Evolutionary conservation across 371 early-diverging fungal species (phyloP), one percentile per base, ranked within the genome.

Genomic region (Haplosporangium sp.): DNA sequence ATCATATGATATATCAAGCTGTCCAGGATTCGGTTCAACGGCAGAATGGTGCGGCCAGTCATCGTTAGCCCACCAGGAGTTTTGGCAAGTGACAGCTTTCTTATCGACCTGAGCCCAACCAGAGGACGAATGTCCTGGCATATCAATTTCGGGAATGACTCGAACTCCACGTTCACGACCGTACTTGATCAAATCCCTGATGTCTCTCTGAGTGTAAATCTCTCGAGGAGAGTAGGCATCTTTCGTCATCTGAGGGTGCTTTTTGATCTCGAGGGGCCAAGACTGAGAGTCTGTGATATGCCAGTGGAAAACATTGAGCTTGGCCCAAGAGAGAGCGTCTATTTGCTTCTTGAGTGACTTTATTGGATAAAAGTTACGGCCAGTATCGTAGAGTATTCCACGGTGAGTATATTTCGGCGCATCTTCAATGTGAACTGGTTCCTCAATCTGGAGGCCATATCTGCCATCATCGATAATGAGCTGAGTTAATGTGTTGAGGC

Each of bases 241-340:
- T 63, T 90, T 91, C 7, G 82, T 65, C 62, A 95, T 83, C 52
- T 89, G 88, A 3, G 94, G 95, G 64, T 88, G 84, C 34, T 84
- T 82, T 74, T 86, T 86, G 74, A 91, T 87, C 57, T 88, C 85
- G 2, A 94, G 62, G 1, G 94, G 93, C 92, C 93, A 95, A 5
- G 93, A 87, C 62, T 94, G 94, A 42, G 93, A 82, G 63, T 95
- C 96, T 0, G 91, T 90, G 11, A 93, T 88, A 69, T 95, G 96
- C 94, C 94, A 94, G 78, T 95, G 96, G 81, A 95, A 86, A 13
- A 92, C 91, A 68, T 95, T 95, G 82, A 95, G 83, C 86, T 95
- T 95, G 87, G 89, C 91, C 84, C 87, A 93, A 55, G 93, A 82
- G 84, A 94, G 88, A 47, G 92, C 95, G 59, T 94, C 94, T 19